phyloP scores from a whole-genome alignment of 2,329 filamentous ascomycete genomes.

The Amauroascus verrucosus region DNA sequence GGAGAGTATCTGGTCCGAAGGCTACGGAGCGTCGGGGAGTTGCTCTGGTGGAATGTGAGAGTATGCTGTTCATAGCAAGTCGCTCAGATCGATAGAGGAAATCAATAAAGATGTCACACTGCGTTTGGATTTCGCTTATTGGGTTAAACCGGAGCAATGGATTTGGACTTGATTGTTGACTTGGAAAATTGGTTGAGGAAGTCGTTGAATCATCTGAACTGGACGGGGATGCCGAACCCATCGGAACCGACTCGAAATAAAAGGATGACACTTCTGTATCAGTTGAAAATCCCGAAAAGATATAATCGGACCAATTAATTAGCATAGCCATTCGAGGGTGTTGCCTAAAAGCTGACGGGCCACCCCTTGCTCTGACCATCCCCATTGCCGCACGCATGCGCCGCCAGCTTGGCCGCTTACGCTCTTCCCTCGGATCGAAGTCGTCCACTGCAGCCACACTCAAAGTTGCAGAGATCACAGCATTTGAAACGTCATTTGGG shows the following conservation, averaged over 20 bases:
- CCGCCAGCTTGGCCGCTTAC: conserved; percentile 31
- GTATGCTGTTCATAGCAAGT: conserved; percentile 25
- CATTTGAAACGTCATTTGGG: conserved; percentile 29
- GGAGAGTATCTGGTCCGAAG: conserved; percentile 25
- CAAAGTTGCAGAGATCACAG: conserved; percentile 32
- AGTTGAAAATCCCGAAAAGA: conserved; percentile 28
- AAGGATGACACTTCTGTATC: conserved; percentile 28
- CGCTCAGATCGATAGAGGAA: conserved; percentile 32
- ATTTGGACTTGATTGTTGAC: conserved; percentile 8
- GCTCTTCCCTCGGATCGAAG: conserved; percentile 31
- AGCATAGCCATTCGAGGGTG: conserved; percentile 31
- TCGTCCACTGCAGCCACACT: conserved; percentile 34
- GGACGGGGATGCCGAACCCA: conserved; percentile 1
- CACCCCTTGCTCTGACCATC: conserved; percentile 32
- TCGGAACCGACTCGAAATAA: conserved; percentile 23
- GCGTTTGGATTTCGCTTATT: conserved; percentile 26
- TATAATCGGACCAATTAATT: conserved; percentile 37
- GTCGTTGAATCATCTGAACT: not conserved
- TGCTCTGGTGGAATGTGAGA: conserved; percentile 9
- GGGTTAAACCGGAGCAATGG: conserved; percentile 15
- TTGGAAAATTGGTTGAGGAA: not conserved
- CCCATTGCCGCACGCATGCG: conserved; percentile 33
- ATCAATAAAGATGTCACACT: conserved; percentile 31
- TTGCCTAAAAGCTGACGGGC: conserved; percentile 28
- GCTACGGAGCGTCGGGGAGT: conserved; percentile 20